Evolutionary conservation across 768 basidiomycete genomes (phyloP).

Genomic region (Lactifluus hygrophoroides): DNA sequence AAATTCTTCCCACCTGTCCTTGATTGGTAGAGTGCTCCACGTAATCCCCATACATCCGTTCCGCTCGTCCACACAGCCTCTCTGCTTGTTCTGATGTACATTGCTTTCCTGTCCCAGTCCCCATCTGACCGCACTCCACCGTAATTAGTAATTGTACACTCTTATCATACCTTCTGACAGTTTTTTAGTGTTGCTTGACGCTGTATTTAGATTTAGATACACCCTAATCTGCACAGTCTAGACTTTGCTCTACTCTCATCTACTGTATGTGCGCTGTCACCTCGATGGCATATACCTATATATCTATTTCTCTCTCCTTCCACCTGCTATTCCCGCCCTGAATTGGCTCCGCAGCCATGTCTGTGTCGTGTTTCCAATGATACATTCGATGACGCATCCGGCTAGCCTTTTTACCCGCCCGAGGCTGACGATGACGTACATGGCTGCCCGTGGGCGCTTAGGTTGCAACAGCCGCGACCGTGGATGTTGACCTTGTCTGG

Average conservation of each 20-base stretch:
- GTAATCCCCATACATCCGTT: constrained; percentile 4
- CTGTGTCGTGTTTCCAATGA: background rate
- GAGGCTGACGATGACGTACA: constrained; percentile 4
- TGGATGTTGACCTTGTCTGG: background rate
- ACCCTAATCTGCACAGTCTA: background rate
- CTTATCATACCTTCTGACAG: background rate
- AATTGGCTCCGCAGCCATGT: background rate
- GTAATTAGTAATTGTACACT: background rate
- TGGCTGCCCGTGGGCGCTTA: constrained; percentile 1
- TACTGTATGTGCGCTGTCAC: background rate
- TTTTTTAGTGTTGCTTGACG: background rate
- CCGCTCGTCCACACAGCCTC: background rate
- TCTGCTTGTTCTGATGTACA: constrained; percentile 6
- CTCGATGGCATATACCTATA: background rate
- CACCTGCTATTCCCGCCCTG: background rate
- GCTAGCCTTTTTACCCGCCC: background rate
- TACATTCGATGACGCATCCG: background rate
- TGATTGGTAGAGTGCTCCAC: constrained; percentile 51
- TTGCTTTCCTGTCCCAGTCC: background rate
- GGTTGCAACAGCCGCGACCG: background rate
- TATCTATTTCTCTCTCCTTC: background rate
- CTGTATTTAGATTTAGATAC: constrained; percentile 11
- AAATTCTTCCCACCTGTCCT: constrained; percentile 80
- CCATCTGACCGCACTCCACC: background rate
- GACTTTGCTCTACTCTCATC: background rate